Percentiles rank a stretch among this genome's conserved stretches.
Evolutionary conservation across 2,329 filamentous ascomycete species (phyloP).

Genomic region (Phaeophleospora eucalypticola): DNA sequence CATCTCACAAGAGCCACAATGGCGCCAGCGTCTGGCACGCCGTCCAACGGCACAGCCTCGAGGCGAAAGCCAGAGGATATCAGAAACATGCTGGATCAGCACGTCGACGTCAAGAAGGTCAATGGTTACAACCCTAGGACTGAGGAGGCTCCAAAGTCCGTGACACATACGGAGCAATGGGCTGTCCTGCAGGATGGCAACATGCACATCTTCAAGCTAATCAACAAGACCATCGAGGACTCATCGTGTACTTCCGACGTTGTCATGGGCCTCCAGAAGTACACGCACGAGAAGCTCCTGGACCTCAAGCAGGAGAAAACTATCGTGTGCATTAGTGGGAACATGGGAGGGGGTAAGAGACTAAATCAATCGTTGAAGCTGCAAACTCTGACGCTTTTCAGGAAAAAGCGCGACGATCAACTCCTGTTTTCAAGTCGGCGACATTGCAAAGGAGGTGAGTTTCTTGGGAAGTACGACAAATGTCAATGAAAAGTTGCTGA

Average conservation of each 20-base stretch:
- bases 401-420: slow-evolving; percentile 25
- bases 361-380: not conserved
- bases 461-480: not conserved
- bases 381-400: not conserved
- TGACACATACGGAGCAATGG: no score
- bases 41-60: no score
- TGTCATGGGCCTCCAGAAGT: slow-evolving; percentile 6
- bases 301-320: not conserved
- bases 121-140: no score
- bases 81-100: no score
- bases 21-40: no score
- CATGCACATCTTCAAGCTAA: no score
- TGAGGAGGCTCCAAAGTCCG: no score
- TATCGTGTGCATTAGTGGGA: slow-evolving; percentile 13
- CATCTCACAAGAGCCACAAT: no score
- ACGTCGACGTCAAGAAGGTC: no score
- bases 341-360: slow-evolving; percentile 17
- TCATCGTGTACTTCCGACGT: slow-evolving; percentile 4
- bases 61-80: no score
- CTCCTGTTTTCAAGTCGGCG: slow-evolving; percentile 19
- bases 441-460: slow-evolving; percentile 19
- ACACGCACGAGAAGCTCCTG: not conserved
- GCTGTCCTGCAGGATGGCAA: no score
- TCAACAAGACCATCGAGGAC: not conserved
- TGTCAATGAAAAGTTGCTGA: not conserved